These are phyloP conservation scores for Lactifluus echinatus DNA, from an alignment of 768 basidiomycete species.

Conservation along the genomic window DNA sequence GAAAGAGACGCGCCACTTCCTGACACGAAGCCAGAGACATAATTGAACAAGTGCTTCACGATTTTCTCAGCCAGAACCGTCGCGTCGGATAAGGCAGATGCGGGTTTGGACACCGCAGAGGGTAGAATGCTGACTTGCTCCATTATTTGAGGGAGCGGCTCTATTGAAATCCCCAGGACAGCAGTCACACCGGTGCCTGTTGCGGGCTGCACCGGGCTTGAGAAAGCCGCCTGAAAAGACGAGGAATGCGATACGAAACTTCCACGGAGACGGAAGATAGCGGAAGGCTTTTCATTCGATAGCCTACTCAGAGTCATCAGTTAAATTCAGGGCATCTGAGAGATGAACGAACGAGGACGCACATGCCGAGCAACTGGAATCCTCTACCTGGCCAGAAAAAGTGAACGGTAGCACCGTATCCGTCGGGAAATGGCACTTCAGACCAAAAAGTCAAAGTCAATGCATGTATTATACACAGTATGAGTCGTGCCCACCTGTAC, in stretches of 20 bases:
- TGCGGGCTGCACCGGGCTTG: slow-evolving; percentile 23
- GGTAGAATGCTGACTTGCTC: slow-evolving; percentile 47
- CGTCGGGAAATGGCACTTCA: slow-evolving; percentile 76
- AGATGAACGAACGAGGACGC: slow-evolving; percentile 24
- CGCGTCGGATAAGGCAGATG: slow-evolving; percentile 34
- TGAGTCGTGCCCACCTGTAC: slow-evolving; percentile 39
- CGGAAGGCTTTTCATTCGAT: slow-evolving; percentile 84
- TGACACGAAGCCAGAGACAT: slow-evolving; percentile 53
- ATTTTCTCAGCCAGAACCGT: slow-evolving; percentile 56
- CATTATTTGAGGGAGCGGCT: slow-evolving; percentile 57
- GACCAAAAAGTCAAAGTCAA: neutral
- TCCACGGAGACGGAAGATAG: slow-evolving; percentile 75
- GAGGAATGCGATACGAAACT: slow-evolving; percentile 38
- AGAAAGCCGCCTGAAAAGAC: slow-evolving; percentile 27
- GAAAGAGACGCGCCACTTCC: slow-evolving; percentile 32
- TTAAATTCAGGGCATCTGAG: neutral
- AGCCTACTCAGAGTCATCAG: slow-evolving; percentile 43
- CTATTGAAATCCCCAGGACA: slow-evolving; percentile 71
- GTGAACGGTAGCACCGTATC: slow-evolving; percentile 78
- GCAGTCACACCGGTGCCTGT: slow-evolving; percentile 42
- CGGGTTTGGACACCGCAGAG: slow-evolving; percentile 23
- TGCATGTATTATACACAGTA: neutral
- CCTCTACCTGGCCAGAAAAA: slow-evolving; percentile 84
- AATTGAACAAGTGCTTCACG: slow-evolving; percentile 69
- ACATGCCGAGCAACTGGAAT: slow-evolving; percentile 82